These are phyloP conservation scores for Zygosaccharomyces siamensis DNA, from an alignment of 805 yeast genomes.

Conservation along the genomic window DNA sequence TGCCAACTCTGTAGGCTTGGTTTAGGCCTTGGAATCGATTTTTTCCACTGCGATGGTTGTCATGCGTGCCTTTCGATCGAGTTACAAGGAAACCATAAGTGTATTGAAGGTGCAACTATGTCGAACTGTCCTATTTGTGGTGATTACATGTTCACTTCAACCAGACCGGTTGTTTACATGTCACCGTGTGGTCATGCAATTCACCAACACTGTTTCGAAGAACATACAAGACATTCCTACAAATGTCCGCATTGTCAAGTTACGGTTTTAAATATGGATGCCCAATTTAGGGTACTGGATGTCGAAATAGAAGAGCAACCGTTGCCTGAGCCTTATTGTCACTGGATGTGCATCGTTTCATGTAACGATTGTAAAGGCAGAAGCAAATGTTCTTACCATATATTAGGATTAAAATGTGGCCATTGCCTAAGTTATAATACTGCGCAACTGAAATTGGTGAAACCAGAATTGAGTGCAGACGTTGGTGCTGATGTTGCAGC, in stretches of 20 bases:
- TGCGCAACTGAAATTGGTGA: conserved; percentile 60
- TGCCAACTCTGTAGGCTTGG: conserved; percentile 94
- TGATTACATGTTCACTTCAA: conserved; percentile 82
- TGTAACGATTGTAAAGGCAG: conserved; percentile 89
- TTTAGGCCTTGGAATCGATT: conserved; percentile 80
- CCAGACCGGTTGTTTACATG: conserved; percentile 83
- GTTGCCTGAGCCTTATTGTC: conserved; percentile 72
- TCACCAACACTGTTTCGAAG: conserved; percentile 79
- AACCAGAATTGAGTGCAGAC: conserved; percentile 53
- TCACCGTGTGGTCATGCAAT: conserved; percentile 86
- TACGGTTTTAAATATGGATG: conserved; percentile 80
- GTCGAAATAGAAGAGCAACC: conserved; percentile 72
- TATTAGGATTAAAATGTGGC: conserved; percentile 81
- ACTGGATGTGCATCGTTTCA: conserved; percentile 69
- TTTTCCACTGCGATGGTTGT: conserved; percentile 86
- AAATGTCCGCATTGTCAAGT: conserved; percentile 89
- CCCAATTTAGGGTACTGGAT: conserved; percentile 82
- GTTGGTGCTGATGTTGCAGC: conserved; percentile 13
- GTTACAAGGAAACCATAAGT: conserved; percentile 68
- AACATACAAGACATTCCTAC: conserved; percentile 75
- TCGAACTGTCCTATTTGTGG: conserved; percentile 92
- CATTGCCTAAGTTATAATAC: conserved; percentile 88
- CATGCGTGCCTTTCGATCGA: conserved; percentile 83
- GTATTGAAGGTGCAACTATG: conserved; percentile 83
- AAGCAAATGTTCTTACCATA: conserved; percentile 70